Evolutionary conservation across 1,284 basidiomycete species (phyloP).

Genomic region (Mycena sp.): DNA sequence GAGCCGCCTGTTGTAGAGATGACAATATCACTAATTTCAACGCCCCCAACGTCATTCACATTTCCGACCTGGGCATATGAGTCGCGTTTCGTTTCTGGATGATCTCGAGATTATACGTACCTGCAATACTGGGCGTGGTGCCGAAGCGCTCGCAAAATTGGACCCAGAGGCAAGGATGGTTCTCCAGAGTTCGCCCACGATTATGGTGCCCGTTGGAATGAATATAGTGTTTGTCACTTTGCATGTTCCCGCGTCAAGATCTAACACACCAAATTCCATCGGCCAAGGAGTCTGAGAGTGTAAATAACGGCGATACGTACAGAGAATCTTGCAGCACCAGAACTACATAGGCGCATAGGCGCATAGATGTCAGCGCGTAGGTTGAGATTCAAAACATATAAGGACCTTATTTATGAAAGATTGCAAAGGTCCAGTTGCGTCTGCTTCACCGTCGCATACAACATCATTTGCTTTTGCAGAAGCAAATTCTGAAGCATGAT

Average conservation of each 20-base stretch:
- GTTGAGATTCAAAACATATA: no score
- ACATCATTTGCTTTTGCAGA: constrained; percentile 79
- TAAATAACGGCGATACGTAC: constrained; percentile 33
- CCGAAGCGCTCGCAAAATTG: constrained; percentile 62
- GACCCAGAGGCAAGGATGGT: constrained; percentile 73
- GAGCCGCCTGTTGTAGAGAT: constrained; percentile 67
- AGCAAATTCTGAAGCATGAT: constrained; percentile 60
- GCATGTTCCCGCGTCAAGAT: constrained; percentile 77
- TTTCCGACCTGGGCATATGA: constrained; percentile 46
- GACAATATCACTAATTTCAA: constrained; percentile 70
- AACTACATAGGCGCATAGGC: constrained; percentile 62
- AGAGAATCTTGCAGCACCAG: constrained; percentile 79
- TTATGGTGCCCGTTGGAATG: constrained; percentile 74
- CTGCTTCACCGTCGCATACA: constrained; percentile 76
- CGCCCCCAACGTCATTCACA: constrained; percentile 54
- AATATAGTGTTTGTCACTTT: constrained; percentile 74
- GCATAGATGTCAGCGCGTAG: no score
- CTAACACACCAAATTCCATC: not conserved
- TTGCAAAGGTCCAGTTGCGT: constrained; percentile 76
- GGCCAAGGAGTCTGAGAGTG: no score
- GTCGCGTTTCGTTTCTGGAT: not conserved
- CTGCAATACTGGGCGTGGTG: constrained; percentile 61
- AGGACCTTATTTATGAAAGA: constrained; percentile 67
- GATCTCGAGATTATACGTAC: not conserved
- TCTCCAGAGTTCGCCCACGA: constrained; percentile 83